Conservation (phyloP, 306 rosid genomes). For the Senna tora region DNA sequence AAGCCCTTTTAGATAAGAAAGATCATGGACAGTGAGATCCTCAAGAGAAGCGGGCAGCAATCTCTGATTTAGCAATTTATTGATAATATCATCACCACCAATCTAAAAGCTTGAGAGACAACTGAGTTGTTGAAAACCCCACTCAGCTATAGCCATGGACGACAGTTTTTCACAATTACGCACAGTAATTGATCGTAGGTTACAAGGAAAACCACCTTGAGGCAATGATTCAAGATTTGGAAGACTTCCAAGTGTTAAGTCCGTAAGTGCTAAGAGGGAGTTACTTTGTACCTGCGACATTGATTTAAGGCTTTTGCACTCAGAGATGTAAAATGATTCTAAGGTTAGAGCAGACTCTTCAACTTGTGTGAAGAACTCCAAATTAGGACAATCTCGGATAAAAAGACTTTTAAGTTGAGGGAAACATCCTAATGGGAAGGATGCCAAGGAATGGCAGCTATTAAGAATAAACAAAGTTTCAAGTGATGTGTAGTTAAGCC, state of each 20-base stretch:
- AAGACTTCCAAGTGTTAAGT: fast-evolving
- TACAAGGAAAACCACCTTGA: not conserved
- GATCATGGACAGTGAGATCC: fast-evolving
- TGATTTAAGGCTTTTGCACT: not conserved
- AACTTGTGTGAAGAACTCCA: not conserved
- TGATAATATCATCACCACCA: not conserved
- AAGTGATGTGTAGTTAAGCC: not conserved
- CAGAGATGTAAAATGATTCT: fast-evolving
- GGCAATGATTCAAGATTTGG: not conserved
- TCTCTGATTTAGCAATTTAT: not conserved
- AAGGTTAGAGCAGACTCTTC: not conserved
- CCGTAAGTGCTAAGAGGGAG: not conserved
- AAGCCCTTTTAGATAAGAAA: not conserved
- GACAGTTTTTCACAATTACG: not conserved
- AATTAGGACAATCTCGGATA: fast-evolving
- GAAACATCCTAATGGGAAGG: not conserved
- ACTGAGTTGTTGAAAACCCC: not conserved
- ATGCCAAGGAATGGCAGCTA: not conserved
- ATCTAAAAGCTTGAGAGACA: not conserved
- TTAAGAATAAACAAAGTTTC: fast-evolving
- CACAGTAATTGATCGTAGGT: not conserved
- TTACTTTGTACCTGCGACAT: not conserved
- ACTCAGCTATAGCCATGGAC: not conserved
- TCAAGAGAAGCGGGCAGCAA: not conserved
- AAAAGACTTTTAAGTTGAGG: not conserved